Base-by-base conservation (phyloP, 805 yeast genomes). In the Hanseniaspora pseudoguilliermondii region DNA sequence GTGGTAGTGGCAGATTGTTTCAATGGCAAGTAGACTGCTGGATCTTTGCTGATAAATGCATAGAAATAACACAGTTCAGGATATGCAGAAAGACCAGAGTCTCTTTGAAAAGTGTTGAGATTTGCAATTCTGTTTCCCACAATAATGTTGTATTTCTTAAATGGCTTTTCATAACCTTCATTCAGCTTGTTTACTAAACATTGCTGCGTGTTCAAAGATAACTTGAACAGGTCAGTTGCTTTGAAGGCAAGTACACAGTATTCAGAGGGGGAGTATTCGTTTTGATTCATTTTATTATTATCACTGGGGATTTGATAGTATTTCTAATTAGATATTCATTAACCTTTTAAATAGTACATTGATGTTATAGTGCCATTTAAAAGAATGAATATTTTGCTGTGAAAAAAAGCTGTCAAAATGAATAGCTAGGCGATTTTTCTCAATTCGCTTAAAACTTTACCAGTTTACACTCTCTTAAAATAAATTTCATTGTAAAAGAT, bases 121-220 rank as follows among this genome's bases (percentile, higher is more conserved):
- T 60, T 27, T 48, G 71, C 69, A 29, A 80, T 67, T 54, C 85
- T 67, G 5, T 72, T 66, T 0, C 76, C 66, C 11, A 60, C 57
- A 18, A 80, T 71, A 10, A 77, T 62, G 1, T 71, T 68, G 60
- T 67, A 80, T 59, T 71, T 71, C 64, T 57, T 71, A 55, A 76
- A 66, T 8, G 77, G 75, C 56, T 74, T 76, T 58, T 74, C 69
- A 63, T 79, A 80, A 0, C 79, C 79, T 55, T 71, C 69, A 61
- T 80, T 80, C 57, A 80, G 63, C n/a, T 75, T 55, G 10, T 53
- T 38, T n/a, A 49, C 35, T 10, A 49, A 7, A 42, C 67, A 66
- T 20, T 69, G 54, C 25, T 77, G 49, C 3, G 18, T 27, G 27
- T 52, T 38, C 5, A 16, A 16, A 5, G 49, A 59, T 15, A 74